These are phyloP conservation scores for Termitomyces sp. DNA, from an alignment of 768 basidiomycete genomes.

Conservation along the genomic window DNA sequence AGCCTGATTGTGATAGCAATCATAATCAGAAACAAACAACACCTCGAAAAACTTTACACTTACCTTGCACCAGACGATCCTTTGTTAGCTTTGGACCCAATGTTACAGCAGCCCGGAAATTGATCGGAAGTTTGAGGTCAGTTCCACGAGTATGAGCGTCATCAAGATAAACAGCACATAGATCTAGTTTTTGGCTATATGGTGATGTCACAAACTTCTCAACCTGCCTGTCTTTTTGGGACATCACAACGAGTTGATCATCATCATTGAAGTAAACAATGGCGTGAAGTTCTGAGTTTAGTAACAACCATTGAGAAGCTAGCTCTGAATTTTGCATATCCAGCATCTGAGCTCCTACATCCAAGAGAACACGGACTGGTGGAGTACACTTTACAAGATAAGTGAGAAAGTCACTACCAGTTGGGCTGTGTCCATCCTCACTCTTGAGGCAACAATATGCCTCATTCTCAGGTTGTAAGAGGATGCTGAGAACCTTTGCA, in stretches of 20 bases:
- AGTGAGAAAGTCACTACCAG: constrained; percentile 20
- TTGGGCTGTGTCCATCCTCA: constrained; percentile 13
- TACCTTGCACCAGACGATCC: neutral
- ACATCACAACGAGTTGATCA: constrained; percentile 30
- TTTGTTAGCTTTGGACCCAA: neutral
- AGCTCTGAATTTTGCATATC: constrained; percentile 39
- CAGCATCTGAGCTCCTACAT: constrained; percentile 53
- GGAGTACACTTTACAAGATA: constrained; percentile 26
- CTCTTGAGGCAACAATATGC: constrained; percentile 21
- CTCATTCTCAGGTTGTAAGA: neutral
- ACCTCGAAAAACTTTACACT: neutral
- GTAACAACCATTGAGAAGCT: constrained; percentile 32
- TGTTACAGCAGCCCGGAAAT: constrained; percentile 12
- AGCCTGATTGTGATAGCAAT: neutral
- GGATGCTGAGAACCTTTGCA: neutral
- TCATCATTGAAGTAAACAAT: constrained; percentile 36
- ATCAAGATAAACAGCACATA: constrained; percentile 38
- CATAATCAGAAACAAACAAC: neutral
- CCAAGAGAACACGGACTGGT: constrained; percentile 41
- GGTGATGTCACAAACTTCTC: constrained; percentile 34
- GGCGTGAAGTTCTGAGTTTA: constrained; percentile 23
- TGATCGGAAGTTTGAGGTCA: constrained; percentile 42
- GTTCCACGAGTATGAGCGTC: constrained; percentile 50
- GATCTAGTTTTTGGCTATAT: constrained; percentile 21
- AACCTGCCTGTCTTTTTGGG: constrained; percentile 28